These are phyloP conservation scores for Citrus reticulata DNA, from an alignment of 345 rosid species.

Conservation along the genomic window DNA sequence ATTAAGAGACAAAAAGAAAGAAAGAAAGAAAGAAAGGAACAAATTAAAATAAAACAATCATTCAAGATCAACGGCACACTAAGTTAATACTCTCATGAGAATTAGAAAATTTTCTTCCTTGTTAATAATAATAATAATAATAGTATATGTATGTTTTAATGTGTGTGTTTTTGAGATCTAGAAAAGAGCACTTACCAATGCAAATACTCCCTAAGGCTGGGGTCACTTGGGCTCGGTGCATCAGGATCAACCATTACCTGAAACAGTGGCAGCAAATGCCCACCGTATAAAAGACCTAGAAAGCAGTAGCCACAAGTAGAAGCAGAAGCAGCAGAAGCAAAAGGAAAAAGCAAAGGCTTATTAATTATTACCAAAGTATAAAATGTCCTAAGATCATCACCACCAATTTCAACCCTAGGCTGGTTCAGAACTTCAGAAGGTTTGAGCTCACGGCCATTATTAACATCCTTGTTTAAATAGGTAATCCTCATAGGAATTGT, in stretches of 20 bases:
- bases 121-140: too few relatives aligned
- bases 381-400: conserved; percentile 59
- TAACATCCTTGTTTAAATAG: conserved; percentile 32
- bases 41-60: too few relatives aligned
- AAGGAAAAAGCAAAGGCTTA: neutral
- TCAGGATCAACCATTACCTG: conserved; percentile 80
- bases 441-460: conserved; percentile 59
- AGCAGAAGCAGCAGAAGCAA: too few relatives aligned
- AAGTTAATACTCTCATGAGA: too few relatives aligned
- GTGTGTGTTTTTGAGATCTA: neutral
- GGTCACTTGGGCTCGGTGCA: conserved; percentile 75
- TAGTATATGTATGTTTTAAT: neutral
- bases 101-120: too few relatives aligned
- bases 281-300: neutral
- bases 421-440: conserved; percentile 48
- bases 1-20: too few relatives aligned
- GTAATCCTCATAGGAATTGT: conserved; percentile 40
- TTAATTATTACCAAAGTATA: conserved; percentile 50
- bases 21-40: too few relatives aligned
- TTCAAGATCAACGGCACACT: too few relatives aligned
- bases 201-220: conserved; percentile 53
- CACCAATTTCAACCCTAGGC: conserved; percentile 64
- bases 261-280: neutral
- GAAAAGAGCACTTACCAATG: conserved; percentile 37
- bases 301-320: neutral